phyloP scores from a whole-genome alignment of 345 rosid genomes.

The Eucalyptus dawsonii region DNA sequence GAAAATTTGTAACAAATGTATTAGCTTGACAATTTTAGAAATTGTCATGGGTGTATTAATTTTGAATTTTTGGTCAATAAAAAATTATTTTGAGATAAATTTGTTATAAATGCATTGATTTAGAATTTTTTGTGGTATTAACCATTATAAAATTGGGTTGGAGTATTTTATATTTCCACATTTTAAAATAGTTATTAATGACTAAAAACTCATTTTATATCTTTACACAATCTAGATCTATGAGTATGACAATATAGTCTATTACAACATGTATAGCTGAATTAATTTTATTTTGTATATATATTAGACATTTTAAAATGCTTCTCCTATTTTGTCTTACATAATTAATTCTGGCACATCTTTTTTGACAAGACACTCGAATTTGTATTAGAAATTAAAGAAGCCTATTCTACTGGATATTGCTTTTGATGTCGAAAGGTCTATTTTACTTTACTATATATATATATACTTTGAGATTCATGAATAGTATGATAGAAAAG shows the following conservation, averaged over 20 bases:
- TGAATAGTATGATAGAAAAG: not conserved
- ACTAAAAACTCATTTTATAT: not conserved
- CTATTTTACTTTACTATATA: not conserved
- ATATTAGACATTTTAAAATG: not conserved
- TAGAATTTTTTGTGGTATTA: no score
- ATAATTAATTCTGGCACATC: rapidly evolving
- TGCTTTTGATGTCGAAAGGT: not conserved
- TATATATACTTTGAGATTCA: not conserved
- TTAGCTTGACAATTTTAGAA: rapidly evolving
- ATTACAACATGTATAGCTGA: not conserved
- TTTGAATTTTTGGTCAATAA: no score
- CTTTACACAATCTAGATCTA: not conserved
- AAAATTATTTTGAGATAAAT: no score
- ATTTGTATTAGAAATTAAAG: not conserved
- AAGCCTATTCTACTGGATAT: not conserved
- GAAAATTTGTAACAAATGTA: no score
- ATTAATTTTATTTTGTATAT: not conserved
- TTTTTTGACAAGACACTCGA: not conserved
- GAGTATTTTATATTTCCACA: not conserved
- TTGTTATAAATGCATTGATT: no score
- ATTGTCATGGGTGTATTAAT: rapidly evolving
- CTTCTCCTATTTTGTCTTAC: not conserved
- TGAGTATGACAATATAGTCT: not conserved
- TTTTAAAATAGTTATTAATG: not conserved
- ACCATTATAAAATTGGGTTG: not conserved